A percentile compares a stretch with the other conserved stretches of the same genome.
phyloP scores from a whole-genome alignment of 2,329 filamentous ascomycete genomes.

The Fusarium sp. region DNA sequence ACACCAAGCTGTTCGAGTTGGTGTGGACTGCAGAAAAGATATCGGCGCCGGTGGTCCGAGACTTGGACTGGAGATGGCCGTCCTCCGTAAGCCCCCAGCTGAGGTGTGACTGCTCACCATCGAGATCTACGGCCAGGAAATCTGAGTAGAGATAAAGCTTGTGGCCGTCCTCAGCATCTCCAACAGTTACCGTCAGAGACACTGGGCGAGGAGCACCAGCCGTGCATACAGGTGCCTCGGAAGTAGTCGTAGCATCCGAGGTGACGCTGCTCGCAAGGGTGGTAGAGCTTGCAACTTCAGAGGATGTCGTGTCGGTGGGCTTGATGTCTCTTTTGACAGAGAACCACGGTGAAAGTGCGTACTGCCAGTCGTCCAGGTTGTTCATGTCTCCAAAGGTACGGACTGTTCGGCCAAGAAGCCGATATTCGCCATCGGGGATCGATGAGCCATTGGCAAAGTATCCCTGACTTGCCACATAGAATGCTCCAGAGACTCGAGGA shows the following conservation, averaged over 20 bases:
- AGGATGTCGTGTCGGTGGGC: background rate
- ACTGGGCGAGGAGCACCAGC: background rate
- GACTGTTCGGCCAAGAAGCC: background rate
- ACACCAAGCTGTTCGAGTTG: constrained; percentile 12
- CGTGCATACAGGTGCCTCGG: background rate
- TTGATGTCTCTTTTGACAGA: background rate
- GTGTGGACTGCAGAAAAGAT: constrained; percentile 2
- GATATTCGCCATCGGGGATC: constrained; percentile 8
- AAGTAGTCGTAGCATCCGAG: background rate
- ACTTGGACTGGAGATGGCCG: background rate
- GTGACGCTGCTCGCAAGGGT: background rate
- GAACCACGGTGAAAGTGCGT: constrained; percentile 8
- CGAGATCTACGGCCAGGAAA: background rate
- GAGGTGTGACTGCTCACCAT: background rate
- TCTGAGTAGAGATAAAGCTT: background rate
- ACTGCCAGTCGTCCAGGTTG: constrained; percentile 15
- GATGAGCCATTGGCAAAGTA: background rate
- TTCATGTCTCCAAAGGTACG: constrained; percentile 9
- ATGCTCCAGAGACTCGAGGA: background rate
- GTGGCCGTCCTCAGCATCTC: background rate
- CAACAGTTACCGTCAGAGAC: background rate
- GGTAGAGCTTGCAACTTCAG: background rate
- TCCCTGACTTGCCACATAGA: background rate
- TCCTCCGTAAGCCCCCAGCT: background rate
- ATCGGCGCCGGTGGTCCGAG: background rate